These are phyloP conservation scores for Sechiopsis laciniata DNA, from an alignment of 306 rosid species.

Conservation along the genomic window DNA sequence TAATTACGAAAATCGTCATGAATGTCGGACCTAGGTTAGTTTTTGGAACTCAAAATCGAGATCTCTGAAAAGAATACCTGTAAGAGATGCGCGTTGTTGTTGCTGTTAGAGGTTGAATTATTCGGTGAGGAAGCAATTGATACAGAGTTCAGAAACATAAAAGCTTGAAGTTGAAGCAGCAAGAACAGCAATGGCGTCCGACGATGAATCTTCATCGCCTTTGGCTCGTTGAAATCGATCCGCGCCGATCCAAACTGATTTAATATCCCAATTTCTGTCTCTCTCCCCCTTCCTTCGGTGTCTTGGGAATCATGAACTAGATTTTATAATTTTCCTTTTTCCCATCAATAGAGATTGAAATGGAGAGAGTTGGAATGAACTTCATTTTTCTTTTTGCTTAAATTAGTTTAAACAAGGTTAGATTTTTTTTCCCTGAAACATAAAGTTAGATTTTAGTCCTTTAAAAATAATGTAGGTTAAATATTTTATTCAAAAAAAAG, in stretches of 20 bases:
- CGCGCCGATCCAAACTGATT: constrained; percentile 3
- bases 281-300: background rate
- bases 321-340: too few relatives aligned
- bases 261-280: background rate
- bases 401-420: too few relatives aligned
- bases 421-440: too few relatives aligned
- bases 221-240: background rate
- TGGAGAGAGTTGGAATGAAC: too few relatives aligned
- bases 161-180: constrained; percentile 31
- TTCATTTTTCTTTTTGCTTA: too few relatives aligned
- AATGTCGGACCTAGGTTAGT: background rate
- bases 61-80: constrained; percentile 39
- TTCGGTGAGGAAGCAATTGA: constrained; percentile 26
- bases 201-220: constrained; percentile 12
- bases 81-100: constrained; percentile 40
- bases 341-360: too few relatives aligned
- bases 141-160: constrained; percentile 14
- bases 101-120: constrained; percentile 12
- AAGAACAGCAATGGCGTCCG: constrained; percentile 20
- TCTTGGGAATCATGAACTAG: background rate
- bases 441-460: too few relatives aligned
- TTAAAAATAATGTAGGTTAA: too few relatives aligned
- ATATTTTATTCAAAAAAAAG: too few relatives aligned
- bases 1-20: background rate
- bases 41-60: background rate